phyloP scores from a whole-genome alignment of 768 basidiomycete species.

The Xerocomus spinulosus region DNA sequence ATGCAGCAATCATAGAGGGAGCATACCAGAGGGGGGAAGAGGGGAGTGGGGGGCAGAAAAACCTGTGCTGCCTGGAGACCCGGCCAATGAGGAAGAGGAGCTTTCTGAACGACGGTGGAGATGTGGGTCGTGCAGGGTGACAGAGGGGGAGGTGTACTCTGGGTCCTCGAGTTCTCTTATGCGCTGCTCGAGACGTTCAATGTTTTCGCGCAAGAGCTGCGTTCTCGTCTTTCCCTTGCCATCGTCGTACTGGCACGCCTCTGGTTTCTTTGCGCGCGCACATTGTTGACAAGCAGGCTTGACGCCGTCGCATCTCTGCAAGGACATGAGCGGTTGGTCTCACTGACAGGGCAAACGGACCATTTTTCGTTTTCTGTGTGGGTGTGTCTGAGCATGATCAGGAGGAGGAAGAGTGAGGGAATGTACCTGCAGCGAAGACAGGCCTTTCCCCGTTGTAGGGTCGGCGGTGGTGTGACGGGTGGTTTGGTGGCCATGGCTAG shows the following conservation, averaged over 20 bases:
- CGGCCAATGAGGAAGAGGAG: slow-evolving; percentile 47
- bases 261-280: slow-evolving; percentile 68
- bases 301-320: slow-evolving; percentile 69
- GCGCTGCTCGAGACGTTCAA: slow-evolving; percentile 64
- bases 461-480: slow-evolving; percentile 28
- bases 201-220: slow-evolving; percentile 73
- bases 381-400: slow-evolving; percentile 12
- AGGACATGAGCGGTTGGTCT: slow-evolving; percentile 8
- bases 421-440: slow-evolving; percentile 70
- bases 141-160: slow-evolving; percentile 62
- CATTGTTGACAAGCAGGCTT: slow-evolving; percentile 82
- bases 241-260: slow-evolving; percentile 77
- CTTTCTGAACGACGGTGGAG: slow-evolving; percentile 39
- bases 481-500: slow-evolving; percentile 29
- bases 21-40: slow-evolving; percentile 50
- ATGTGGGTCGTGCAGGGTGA: slow-evolving; percentile 69
- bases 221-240: slow-evolving; percentile 82
- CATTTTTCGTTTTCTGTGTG: slow-evolving; percentile 64
- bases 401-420: slow-evolving; percentile 14
- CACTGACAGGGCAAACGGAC: slow-evolving; percentile 28
- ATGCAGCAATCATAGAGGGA: too few relatives aligned
- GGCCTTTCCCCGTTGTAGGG: slow-evolving; percentile 65
- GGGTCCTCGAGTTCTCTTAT: slow-evolving; percentile 74
- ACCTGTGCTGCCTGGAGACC: slow-evolving; percentile 49
- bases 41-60: slow-evolving; percentile 56